phyloP scores from a whole-genome alignment of 306 rosid genomes.

The Cucumis sativus region Cucumber_9930_V3 NC_026657.2:27156501-27157000 shows the following conservation, averaged over 20 bases:
- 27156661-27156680: neutral
- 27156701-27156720: neutral
- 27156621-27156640: neutral
- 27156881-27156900: neutral
- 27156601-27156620: neutral
- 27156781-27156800: neutral
- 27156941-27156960: constrained; percentile 81
- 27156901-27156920: constrained; percentile 52
- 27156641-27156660: neutral
- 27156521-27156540: neutral
- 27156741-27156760: neutral
- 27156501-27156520: neutral
- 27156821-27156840: neutral
- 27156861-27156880: neutral
- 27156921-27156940: constrained; percentile 98
- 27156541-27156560: neutral
- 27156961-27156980: constrained; percentile 98
- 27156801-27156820: neutral
- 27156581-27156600: neutral
- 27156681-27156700: neutral
- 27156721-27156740: neutral
- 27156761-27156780: too few species aligned
- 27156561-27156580: neutral
- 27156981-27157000: constrained; percentile 98
- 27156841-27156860: neutral